Evolutionary conservation across 352 stramenopile species (phyloP).

Genomic region (Globisporangium nunn): DNA sequence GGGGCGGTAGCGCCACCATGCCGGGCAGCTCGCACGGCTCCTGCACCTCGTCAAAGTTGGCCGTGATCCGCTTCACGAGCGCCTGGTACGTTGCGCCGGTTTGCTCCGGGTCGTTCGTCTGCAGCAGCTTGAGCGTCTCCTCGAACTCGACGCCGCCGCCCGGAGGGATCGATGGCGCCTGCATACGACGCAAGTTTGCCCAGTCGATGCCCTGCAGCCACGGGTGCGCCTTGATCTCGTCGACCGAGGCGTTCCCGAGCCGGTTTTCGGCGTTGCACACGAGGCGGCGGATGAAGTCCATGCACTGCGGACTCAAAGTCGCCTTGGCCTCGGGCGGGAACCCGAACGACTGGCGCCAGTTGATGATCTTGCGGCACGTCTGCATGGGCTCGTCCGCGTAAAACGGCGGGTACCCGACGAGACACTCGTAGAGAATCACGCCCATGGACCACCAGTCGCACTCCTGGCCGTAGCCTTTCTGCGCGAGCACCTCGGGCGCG

Average conservation of each 20-base stretch:
- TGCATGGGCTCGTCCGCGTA: constrained; percentile 94
- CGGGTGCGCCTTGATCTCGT: constrained; percentile 93
- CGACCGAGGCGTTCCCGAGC: constrained; percentile 87
- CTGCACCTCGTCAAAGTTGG: constrained; percentile 96
- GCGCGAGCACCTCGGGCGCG: constrained; percentile 93
- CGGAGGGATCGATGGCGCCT: constrained; percentile 82
- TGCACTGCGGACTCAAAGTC: constrained; percentile 53
- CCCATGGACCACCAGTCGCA: constrained; percentile 98
- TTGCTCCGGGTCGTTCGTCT: constrained; percentile 39
- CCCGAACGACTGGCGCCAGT: constrained; percentile 66
- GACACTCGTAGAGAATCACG: constrained; percentile 98
- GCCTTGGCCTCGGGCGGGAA: constrained; percentile 46
- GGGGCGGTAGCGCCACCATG: neutral
- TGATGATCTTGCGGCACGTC: constrained; percentile 91
- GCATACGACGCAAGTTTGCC: constrained; percentile 58
- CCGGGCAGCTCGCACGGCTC: constrained; percentile 44
- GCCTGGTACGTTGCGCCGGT: constrained; percentile 55
- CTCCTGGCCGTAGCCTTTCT: constrained; percentile 78
- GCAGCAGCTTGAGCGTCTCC: constrained; percentile 86
- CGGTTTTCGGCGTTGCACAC: constrained; percentile 88
- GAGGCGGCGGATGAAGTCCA: constrained; percentile 87
- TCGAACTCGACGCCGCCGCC: constrained; percentile 81
- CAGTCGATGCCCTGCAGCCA: constrained; percentile 94
- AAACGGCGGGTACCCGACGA: constrained; percentile 97
- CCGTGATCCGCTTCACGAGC: constrained; percentile 84